phyloP scores from a whole-genome alignment of 2,329 filamentous ascomycete species.

The Epichloe scottii region DNA sequence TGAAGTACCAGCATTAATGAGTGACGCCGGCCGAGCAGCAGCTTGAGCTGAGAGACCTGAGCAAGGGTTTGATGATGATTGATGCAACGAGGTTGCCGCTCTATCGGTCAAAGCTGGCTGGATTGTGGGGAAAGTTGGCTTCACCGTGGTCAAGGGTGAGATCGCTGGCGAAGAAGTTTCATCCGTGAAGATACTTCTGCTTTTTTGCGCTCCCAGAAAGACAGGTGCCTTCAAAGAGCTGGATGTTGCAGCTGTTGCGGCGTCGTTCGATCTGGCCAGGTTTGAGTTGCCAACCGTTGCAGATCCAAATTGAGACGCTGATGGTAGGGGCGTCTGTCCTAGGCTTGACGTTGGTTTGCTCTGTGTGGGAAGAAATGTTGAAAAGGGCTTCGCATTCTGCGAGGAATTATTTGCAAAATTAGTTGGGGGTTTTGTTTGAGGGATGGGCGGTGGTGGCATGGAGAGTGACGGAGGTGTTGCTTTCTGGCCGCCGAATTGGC shows the following conservation, averaged over 20 bases:
- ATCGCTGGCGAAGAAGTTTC: background rate
- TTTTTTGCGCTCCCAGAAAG: background rate
- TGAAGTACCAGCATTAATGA: background rate
- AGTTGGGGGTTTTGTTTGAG: background rate
- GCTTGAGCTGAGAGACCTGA: background rate
- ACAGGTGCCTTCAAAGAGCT: background rate
- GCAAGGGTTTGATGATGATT: background rate
- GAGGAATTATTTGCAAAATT: background rate
- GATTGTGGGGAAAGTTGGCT: background rate
- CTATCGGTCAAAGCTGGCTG: background rate
- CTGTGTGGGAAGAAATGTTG: background rate
- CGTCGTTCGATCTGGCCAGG: background rate
- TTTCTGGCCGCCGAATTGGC: background rate
- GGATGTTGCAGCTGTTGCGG: background rate
- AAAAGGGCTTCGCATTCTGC: background rate
- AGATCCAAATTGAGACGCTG: background rate
- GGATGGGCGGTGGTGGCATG: slow-evolving; percentile 8
- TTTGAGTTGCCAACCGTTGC: background rate
- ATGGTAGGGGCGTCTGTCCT: background rate
- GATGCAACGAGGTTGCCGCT: background rate
- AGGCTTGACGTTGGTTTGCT: background rate
- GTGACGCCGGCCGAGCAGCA: background rate
- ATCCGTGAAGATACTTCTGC: background rate
- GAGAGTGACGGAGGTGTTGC: background rate
- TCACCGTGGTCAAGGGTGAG: background rate